phyloP scores from a whole-genome alignment of 1,139 yeast species.

The Yamadazyma kanchanaburiensis region DNA sequence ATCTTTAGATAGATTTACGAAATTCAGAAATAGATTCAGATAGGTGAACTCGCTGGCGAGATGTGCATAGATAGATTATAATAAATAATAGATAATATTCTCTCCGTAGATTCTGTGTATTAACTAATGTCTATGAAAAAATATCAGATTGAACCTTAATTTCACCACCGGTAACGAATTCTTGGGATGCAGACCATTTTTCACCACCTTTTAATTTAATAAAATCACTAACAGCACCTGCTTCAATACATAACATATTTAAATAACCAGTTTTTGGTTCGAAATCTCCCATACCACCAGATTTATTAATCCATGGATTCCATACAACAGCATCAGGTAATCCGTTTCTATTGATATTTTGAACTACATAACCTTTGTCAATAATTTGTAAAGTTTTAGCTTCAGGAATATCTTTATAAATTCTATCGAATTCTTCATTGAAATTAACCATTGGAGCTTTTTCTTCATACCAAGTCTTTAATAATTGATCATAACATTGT shows the following conservation, averaged over 20 bases:
- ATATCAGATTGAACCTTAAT: slow-evolving; percentile 44
- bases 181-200: slow-evolving; percentile 57
- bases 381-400: slow-evolving; percentile 60
- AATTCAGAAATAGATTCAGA: slow-evolving; percentile 27
- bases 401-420: slow-evolving; percentile 61
- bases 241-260: slow-evolving; percentile 90
- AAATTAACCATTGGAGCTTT: slow-evolving; percentile 72
- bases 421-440: slow-evolving; percentile 78
- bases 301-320: slow-evolving; percentile 93
- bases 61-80: too few species aligned
- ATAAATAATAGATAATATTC: too few species aligned
- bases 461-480: slow-evolving; percentile 60
- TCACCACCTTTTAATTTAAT: slow-evolving; percentile 60
- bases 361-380: slow-evolving; percentile 65
- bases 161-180: slow-evolving; percentile 37
- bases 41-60: too few species aligned
- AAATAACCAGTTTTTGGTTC: slow-evolving; percentile 80
- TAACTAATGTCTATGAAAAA: slow-evolving; percentile 12
- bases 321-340: slow-evolving; percentile 91
- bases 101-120: too few species aligned
- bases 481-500: slow-evolving; percentile 69
- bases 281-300: slow-evolving; percentile 81
- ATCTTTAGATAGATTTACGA: slow-evolving; percentile 26
- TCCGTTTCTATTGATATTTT: slow-evolving; percentile 60
- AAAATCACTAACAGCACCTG: slow-evolving; percentile 80